phyloP scores from a whole-genome alignment of 176 grass and related monocot species.

The Ampelocalamus luodianensis region DNA sequence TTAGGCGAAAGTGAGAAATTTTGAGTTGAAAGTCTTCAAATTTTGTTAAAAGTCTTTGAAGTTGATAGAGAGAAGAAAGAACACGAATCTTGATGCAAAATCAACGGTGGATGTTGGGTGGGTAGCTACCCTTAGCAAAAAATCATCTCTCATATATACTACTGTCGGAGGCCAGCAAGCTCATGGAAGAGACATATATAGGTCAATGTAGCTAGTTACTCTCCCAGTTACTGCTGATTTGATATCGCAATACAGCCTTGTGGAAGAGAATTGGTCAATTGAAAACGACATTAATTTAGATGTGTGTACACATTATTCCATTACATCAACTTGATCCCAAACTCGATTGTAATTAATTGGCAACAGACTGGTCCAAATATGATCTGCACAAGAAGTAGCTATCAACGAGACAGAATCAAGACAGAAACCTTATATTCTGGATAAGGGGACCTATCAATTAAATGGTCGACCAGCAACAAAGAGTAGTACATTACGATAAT shows the following conservation, averaged over 20 bases:
- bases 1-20: too few species aligned
- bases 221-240: background rate
- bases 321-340: background rate
- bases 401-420: background rate
- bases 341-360: constrained; percentile 4
- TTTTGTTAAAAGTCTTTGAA: too few species aligned
- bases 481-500: too few species aligned
- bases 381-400: background rate
- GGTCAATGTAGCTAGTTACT: background rate
- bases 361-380: background rate
- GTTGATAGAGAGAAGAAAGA: too few species aligned
- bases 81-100: too few species aligned
- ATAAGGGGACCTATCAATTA: background rate
- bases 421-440: constrained; percentile 11
- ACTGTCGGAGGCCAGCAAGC: background rate
- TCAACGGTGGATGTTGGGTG: too few species aligned
- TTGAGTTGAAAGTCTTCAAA: too few species aligned
- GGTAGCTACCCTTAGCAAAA: too few species aligned
- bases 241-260: background rate
- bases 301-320: background rate
- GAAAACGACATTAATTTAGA: background rate
- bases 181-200: background rate
- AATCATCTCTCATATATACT: too few species aligned
- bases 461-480: background rate
- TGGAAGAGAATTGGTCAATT: background rate